These are phyloP conservation scores for Eucalyptus grandis DNA, from an alignment of 345 rosid genomes.

Conservation along the genomic window DNA sequence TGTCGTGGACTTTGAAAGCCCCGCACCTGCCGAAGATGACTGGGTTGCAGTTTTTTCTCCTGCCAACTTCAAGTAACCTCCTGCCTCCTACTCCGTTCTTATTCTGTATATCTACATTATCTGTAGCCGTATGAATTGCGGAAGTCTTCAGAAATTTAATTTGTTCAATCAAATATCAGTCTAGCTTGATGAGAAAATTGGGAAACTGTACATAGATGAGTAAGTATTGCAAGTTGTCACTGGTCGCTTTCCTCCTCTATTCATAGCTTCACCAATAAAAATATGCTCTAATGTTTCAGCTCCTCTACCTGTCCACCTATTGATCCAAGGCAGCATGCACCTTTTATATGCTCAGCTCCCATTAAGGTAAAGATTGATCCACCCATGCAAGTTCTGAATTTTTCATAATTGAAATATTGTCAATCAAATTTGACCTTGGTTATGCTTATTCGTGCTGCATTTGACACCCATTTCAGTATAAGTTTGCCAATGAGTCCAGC, in stretches of 20 bases:
- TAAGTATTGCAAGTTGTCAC: background rate
- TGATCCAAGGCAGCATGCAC: constrained; percentile 29
- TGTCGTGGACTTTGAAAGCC: background rate
- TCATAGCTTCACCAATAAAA: background rate
- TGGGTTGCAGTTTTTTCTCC: constrained; percentile 16
- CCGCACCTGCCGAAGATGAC: background rate
- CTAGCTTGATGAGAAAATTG: background rate
- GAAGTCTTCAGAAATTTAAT: background rate
- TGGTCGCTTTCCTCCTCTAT: background rate
- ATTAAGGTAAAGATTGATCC: constrained; percentile 42
- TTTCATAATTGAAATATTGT: background rate
- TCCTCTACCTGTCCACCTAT: constrained; percentile 36
- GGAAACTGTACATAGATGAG: background rate
- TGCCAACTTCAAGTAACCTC: constrained; percentile 8
- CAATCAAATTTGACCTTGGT: background rate
- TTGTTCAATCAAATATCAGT: background rate
- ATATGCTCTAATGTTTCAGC: constrained; percentile 17
- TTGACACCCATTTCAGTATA: constrained; percentile 36
- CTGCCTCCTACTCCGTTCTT: background rate
- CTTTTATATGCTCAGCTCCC: constrained; percentile 78
- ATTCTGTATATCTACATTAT: background rate
- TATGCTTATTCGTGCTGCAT: background rate
- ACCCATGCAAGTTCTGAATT: background rate
- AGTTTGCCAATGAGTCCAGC: constrained; percentile 31
- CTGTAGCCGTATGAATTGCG: background rate